phyloP scores from a whole-genome alignment of 192 early-diverging fungal species.

The Linnemannia exigua region DNA sequence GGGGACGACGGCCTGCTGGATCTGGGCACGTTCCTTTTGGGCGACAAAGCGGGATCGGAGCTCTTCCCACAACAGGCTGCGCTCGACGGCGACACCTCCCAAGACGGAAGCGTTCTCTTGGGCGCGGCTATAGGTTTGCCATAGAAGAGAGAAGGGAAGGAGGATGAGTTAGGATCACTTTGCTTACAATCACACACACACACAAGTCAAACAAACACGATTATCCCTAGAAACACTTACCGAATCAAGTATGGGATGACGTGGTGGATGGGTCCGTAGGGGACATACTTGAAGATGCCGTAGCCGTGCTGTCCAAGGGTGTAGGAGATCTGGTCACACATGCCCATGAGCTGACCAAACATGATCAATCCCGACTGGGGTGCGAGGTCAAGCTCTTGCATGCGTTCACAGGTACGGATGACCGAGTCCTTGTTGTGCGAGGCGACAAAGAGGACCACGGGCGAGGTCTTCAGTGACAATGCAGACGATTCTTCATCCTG shows the following conservation, averaged over 20 bases:
- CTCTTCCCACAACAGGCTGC: constrained; percentile 71
- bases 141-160: not conserved
- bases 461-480: constrained; percentile 50
- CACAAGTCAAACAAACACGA: not conserved
- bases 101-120: constrained; percentile 93
- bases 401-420: constrained; percentile 67
- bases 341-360: constrained; percentile 95
- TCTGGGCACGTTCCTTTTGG: constrained; percentile 41
- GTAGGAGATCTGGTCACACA: constrained; percentile 93
- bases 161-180: not conserved
- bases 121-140: constrained; percentile 66
- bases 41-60: constrained; percentile 57
- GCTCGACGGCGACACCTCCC: constrained; percentile 72
- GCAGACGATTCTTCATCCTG: not conserved
- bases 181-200: no score
- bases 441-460: constrained; percentile 87
- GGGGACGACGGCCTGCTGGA: constrained; percentile 32
- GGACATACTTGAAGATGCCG: constrained; percentile 92
- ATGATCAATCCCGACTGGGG: constrained; percentile 73
- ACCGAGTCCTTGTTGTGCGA: constrained; percentile 92
- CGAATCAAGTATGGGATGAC: constrained; percentile 95
- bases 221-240: constrained; percentile 64
- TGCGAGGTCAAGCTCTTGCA: constrained; percentile 72
- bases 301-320: constrained; percentile 82
- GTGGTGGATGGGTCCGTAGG: constrained; percentile 91